phyloP scores from a whole-genome alignment of 805 yeast genomes.

The Candida cerambycidarum region DNA sequence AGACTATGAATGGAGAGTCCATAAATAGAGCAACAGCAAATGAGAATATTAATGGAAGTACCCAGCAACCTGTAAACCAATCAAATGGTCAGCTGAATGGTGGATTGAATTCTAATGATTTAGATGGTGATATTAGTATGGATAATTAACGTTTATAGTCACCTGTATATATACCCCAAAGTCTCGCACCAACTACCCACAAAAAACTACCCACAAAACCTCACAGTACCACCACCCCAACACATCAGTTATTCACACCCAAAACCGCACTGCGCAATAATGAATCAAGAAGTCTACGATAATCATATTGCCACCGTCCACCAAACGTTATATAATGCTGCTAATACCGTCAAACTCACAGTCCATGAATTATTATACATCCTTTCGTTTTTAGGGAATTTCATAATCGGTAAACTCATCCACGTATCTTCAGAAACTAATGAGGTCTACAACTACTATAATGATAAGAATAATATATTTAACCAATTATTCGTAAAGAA shows the following conservation, averaged over 20 bases:
- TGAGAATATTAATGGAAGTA: background rate
- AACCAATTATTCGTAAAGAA: constrained; percentile 77
- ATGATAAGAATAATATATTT: constrained; percentile 65
- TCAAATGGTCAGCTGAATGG: background rate
- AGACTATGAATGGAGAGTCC: background rate
- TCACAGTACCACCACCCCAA: too few relatives aligned
- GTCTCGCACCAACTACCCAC: too few relatives aligned
- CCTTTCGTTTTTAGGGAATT: constrained; percentile 37
- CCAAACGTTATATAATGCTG: background rate
- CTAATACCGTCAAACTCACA: background rate
- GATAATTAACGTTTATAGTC: too few relatives aligned
- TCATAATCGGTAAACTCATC: constrained; percentile 52
- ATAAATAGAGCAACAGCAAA: background rate
- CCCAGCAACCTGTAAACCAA: too few relatives aligned
- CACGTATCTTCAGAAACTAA: constrained; percentile 45
- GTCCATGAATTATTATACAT: constrained; percentile 28
- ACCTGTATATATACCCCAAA: too few relatives aligned
- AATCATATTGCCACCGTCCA: constrained; percentile 6
- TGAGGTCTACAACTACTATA: constrained; percentile 49
- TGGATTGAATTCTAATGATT: background rate
- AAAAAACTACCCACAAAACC: too few relatives aligned
- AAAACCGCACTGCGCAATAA: too few relatives aligned
- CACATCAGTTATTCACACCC: background rate
- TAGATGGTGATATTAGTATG: too few relatives aligned
- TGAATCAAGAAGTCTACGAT: constrained; percentile 6